Percentiles rank a stretch among this genome's conserved stretches.
Conservation (phyloP, 1,139 yeast species). For the Geotrichum phurueaensis region DNA sequence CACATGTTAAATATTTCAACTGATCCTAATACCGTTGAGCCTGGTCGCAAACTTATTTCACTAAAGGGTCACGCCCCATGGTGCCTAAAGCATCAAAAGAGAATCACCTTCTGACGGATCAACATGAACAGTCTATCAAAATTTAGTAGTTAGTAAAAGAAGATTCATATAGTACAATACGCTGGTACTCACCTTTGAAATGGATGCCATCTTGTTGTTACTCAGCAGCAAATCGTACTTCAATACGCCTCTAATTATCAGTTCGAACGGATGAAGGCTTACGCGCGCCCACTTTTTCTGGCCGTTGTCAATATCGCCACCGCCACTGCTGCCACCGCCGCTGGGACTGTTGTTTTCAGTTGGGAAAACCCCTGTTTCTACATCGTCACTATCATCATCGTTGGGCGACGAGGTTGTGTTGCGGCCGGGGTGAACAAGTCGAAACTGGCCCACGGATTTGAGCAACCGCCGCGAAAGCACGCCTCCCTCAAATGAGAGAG, state of each 20-base stretch:
- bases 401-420: constrained; percentile 43
- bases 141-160: neutral
- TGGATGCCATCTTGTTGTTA: constrained; percentile 26
- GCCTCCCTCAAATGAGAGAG: constrained; percentile 72
- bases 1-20: too few relatives aligned
- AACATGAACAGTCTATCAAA: neutral
- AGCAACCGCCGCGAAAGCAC: constrained; percentile 56
- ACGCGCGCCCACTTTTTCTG: constrained; percentile 69
- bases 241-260: constrained; percentile 76
- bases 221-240: constrained; percentile 67
- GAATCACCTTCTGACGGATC: neutral
- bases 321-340: constrained; percentile 6
- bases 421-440: constrained; percentile 68
- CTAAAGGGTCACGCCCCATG: neutral
- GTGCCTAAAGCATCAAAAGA: neutral
- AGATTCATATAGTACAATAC: neutral
- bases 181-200: constrained; percentile 21
- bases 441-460: constrained; percentile 60
- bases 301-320: constrained; percentile 29
- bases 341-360: neutral
- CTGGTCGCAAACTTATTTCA: too few relatives aligned
- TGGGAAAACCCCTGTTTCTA: neutral
- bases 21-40: too few relatives aligned
- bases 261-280: constrained; percentile 76
- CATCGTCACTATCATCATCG: constrained; percentile 14